Conservation (phyloP, 805 yeast genomes). For the Nakazawaea anatomiae region DNA sequence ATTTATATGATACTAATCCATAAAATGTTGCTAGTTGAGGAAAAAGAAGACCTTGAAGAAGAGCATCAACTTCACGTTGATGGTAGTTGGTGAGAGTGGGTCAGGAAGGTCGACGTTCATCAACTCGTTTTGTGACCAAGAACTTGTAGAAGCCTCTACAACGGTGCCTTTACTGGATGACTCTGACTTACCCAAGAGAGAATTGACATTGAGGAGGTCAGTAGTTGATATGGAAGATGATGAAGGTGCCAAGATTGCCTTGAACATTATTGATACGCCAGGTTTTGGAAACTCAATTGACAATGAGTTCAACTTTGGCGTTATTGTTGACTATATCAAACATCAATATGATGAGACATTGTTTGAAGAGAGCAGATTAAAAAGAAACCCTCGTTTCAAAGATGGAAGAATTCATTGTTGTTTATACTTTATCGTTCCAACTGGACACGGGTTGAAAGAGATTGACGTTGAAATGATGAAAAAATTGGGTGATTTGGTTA, state of each 20-base stretch:
- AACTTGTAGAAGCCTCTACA: conserved; percentile 69
- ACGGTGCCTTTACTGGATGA: conserved; percentile 54
- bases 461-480: conserved; percentile 71
- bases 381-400: conserved; percentile 79
- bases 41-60: conserved; percentile 79
- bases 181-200: conserved; percentile 39
- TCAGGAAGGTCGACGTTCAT: conserved; percentile 89
- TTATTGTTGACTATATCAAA: conserved; percentile 71
- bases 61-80: conserved; percentile 76
- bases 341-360: conserved; percentile 81
- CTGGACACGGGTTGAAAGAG: conserved; percentile 62
- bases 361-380: conserved; percentile 73
- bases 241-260: conserved; percentile 75
- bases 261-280: conserved; percentile 77
- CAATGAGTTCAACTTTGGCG: conserved; percentile 59
- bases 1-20: too few species aligned
- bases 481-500: conserved; percentile 63
- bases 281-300: conserved; percentile 75
- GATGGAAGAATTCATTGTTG: conserved; percentile 80
- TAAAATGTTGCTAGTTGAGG: conserved; percentile 30
- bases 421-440: conserved; percentile 67
- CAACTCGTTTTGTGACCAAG: conserved; percentile 85
- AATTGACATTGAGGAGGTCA: conserved; percentile 66
- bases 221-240: conserved; percentile 81
- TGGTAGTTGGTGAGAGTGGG: conserved; percentile 87